Percentiles rank a stretch among this genome's conserved stretches.
Evolutionary conservation across 106 monocot genomes (phyloP).

Genomic region (Chionographis japonica): DNA sequence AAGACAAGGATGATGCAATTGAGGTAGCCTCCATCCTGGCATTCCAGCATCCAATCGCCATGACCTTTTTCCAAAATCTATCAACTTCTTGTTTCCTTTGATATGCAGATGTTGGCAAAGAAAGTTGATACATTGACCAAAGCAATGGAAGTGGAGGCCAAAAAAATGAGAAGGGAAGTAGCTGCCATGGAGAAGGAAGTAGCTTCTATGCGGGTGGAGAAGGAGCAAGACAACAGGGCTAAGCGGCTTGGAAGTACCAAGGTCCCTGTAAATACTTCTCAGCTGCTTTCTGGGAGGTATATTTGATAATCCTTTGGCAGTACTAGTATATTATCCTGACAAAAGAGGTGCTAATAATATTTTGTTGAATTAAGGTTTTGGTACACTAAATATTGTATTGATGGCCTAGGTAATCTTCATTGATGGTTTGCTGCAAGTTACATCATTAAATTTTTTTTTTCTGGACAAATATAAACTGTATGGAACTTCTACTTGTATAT

Average conservation of each 20-base stretch:
- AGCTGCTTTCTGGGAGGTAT: slow-evolving; percentile 65
- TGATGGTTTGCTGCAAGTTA: too few relatives aligned
- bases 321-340: background rate
- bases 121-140: slow-evolving; percentile 94
- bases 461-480: too few relatives aligned
- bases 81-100: background rate
- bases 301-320: background rate
- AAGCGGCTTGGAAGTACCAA: slow-evolving; percentile 58
- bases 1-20: slow-evolving; percentile 93
- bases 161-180: slow-evolving; percentile 96
- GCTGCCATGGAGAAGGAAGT: slow-evolving; percentile 96
- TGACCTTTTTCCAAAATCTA: background rate
- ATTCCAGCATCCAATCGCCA: background rate
- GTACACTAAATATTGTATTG: too few relatives aligned
- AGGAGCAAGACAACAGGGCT: slow-evolving; percentile 66
- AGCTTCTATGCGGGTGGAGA: slow-evolving; percentile 71
- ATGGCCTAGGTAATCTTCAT: too few relatives aligned
- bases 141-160: slow-evolving; percentile 96
- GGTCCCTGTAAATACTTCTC: slow-evolving; percentile 53
- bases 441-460: too few relatives aligned
- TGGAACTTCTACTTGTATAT: too few relatives aligned
- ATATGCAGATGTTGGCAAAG: slow-evolving; percentile 43
- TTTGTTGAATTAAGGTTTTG: too few relatives aligned
- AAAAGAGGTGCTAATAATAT: background rate
- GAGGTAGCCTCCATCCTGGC: slow-evolving; percentile 43